A percentile compares a stretch with the other conserved stretches of the same genome.
These are phyloP conservation scores for Fusarium oxysporum DNA, from an alignment of 2,329 filamentous ascomycete genomes.

Conservation along the genomic window DNA sequence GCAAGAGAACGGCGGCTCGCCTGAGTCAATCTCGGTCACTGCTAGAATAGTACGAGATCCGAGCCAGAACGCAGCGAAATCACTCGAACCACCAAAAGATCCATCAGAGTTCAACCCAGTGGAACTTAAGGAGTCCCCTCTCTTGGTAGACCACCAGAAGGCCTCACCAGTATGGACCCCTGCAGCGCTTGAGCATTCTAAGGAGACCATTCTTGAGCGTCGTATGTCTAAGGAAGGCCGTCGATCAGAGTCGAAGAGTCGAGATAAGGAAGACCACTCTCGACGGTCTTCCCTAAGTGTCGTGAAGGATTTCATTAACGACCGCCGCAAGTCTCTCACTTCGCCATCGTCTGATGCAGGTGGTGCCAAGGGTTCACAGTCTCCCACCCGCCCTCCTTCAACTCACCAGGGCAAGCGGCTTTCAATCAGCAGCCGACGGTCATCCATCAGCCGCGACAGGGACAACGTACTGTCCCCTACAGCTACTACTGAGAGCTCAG, in stretches of 20 bases:
- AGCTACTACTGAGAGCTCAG: slow-evolving; percentile 57
- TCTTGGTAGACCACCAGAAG: slow-evolving; percentile 67
- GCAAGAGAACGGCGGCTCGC: slow-evolving; percentile 35
- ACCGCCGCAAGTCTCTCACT: slow-evolving; percentile 64
- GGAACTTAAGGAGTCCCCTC: slow-evolving; percentile 69
- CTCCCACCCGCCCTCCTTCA: slow-evolving; percentile 62
- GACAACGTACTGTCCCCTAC: slow-evolving; percentile 54
- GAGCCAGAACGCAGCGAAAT: slow-evolving; percentile 55
- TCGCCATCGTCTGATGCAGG: slow-evolving; percentile 59
- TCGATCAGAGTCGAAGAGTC: slow-evolving; percentile 52
- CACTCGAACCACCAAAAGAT: slow-evolving; percentile 56
- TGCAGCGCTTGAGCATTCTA: slow-evolving; percentile 46
- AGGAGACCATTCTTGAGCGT: slow-evolving; percentile 62
- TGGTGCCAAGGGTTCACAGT: slow-evolving; percentile 51
- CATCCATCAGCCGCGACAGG: slow-evolving; percentile 61
- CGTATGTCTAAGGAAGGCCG: slow-evolving; percentile 57
- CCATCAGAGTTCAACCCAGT: slow-evolving; percentile 59
- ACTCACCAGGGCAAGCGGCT: slow-evolving; percentile 62
- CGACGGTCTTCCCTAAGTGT: slow-evolving; percentile 70
- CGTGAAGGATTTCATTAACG: slow-evolving; percentile 71
- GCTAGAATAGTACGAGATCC: slow-evolving; percentile 82
- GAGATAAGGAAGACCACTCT: slow-evolving; percentile 53
- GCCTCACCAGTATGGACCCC: slow-evolving; percentile 45
- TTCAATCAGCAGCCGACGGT: slow-evolving; percentile 73
- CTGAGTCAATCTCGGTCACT: slow-evolving; percentile 85